Conservation (phyloP, 2,329 filamentous ascomycete genomes). For the Phoma herbarum region DNA sequence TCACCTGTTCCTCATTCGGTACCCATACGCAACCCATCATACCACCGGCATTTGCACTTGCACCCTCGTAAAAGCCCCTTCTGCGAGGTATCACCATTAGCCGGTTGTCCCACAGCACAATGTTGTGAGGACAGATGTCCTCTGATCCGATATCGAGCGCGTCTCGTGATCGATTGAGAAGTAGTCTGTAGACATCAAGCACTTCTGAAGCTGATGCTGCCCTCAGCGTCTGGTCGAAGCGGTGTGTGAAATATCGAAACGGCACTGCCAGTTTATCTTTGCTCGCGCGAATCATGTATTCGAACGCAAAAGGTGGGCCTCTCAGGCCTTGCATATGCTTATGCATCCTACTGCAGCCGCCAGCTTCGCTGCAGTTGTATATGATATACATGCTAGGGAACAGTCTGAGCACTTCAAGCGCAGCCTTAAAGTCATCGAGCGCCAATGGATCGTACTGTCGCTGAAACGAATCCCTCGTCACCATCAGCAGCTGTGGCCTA, state of each 20-base stretch:
- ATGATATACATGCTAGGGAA: slow-evolving; percentile 52
- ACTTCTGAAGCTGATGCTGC: slow-evolving; percentile 20
- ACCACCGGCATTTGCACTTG: slow-evolving; percentile 57
- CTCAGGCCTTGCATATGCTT: slow-evolving; percentile 60
- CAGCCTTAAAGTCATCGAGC: slow-evolving; percentile 53
- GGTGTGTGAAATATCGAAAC: slow-evolving; percentile 48
- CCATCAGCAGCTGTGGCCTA: slow-evolving; percentile 58
- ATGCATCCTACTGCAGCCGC: slow-evolving; percentile 59
- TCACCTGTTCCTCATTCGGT: slow-evolving; percentile 44
- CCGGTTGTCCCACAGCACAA: slow-evolving; percentile 55
- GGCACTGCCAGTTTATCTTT: slow-evolving; percentile 38
- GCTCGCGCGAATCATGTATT: slow-evolving; percentile 39
- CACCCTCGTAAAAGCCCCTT: slow-evolving; percentile 44
- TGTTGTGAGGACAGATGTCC: slow-evolving; percentile 56
- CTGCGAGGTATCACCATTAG: slow-evolving; percentile 60
- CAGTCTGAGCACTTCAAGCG: slow-evolving; percentile 44
- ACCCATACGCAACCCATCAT: slow-evolving; percentile 60
- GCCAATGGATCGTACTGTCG: slow-evolving; percentile 58
- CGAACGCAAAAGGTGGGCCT: slow-evolving; percentile 44
- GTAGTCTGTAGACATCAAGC: slow-evolving; percentile 26
- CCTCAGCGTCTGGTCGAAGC: slow-evolving; percentile 36
- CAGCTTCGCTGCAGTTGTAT: slow-evolving; percentile 58
- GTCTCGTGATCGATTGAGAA: slow-evolving; percentile 30
- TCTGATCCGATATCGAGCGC: slow-evolving; percentile 21
- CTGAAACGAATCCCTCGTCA: slow-evolving; percentile 58